Evolutionary conservation across 495 filamentous ascomycete species (phyloP), one percentile per base, ranked within the genome.

Genomic region (Penicillium samsonianum): DNA sequence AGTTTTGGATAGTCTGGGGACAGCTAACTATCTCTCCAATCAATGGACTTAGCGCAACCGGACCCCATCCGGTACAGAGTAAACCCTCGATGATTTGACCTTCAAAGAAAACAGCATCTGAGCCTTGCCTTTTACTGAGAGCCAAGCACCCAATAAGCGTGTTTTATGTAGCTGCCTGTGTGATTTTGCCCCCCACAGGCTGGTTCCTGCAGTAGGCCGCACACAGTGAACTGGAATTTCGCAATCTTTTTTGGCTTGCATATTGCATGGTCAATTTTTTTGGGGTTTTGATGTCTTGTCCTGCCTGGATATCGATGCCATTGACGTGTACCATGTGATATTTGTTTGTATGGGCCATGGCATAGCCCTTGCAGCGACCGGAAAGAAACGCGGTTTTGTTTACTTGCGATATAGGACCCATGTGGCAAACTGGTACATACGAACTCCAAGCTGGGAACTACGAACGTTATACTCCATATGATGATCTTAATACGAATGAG

Each of bases 151-250:
- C 59, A 65, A 62, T 65, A 35, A 52, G 30, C 40, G n/a, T 53
- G 40, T 42, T 14, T 20, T 30, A 9, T 38, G 35, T 9, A 46
- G 47, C 26, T 38, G 51, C 40, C 23, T 55, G 9, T 23, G 40
- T 26, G 50, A 52, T 67, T 60, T 59, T 41, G 52, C 51, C 53
- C 56, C 59, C 59, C 59, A 52, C 60, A 69, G 43, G 63, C 57
- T 63, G 59, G 74, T 77, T 73, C 74, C 74, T 77, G 74, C 74
- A 77, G 74, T 75, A 77, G 72, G 65, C 71, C 71, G 65, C 65
- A 59, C 55, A 61, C n/a, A 58, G 37, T 55, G 38, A 53, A 52
- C 30, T 28, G 53, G 41, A 56, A 64, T 54, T 42, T 66, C 54
- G 58, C 30, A n/a, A n/a, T n/a, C 33, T 35, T 42, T 31, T 12